Conservation (phyloP, 805 yeast genomes). For the Yamadazyma sp. region DNA sequence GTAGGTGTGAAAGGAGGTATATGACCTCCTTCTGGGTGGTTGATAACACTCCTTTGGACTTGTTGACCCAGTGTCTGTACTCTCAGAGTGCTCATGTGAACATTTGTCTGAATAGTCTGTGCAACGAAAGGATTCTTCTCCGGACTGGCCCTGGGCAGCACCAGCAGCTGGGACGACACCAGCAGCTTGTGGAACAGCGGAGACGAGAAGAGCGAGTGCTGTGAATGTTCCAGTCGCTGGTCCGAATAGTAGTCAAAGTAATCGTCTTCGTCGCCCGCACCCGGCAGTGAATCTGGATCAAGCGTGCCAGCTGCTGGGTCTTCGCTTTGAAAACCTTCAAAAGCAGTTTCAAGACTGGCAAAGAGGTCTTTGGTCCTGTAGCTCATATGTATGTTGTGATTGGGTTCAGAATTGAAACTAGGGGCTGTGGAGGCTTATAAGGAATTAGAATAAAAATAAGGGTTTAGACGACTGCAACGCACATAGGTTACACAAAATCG, state of each 20-base stretch:
- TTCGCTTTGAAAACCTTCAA: background rate
- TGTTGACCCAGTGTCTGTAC: too few species aligned
- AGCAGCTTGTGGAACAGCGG: background rate
- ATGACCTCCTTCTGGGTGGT: too few species aligned
- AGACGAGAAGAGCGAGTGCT: conserved; percentile 6
- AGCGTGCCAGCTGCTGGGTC: background rate
- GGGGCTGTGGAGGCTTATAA: too few species aligned
- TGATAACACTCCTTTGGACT: too few species aligned
- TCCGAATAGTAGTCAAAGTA: conserved; percentile 5
- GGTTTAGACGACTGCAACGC: conserved; percentile 1
- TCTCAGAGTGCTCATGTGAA: too few species aligned
- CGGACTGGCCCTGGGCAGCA: conserved; percentile 1
- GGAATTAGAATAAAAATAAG: conserved; percentile 1
- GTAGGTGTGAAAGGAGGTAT: too few species aligned
- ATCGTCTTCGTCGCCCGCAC: conserved; percentile 4
- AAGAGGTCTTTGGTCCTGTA: conserved; percentile 3
- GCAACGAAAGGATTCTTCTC: too few species aligned
- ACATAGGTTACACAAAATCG: too few species aligned
- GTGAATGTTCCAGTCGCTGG: conserved; percentile 6
- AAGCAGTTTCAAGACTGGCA: conserved; percentile 3
- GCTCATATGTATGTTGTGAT: too few species aligned
- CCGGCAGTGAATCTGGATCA: background rate
- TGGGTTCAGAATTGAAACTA: too few species aligned
- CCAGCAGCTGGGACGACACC: conserved; percentile 5
- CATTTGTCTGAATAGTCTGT: too few species aligned